Percentiles rank a stretch among this genome's conserved stretches.
These are phyloP conservation scores for Chrysanthemum seticuspe DNA, from an alignment of 129 eudicot species.

Conservation along the genomic window DNA sequence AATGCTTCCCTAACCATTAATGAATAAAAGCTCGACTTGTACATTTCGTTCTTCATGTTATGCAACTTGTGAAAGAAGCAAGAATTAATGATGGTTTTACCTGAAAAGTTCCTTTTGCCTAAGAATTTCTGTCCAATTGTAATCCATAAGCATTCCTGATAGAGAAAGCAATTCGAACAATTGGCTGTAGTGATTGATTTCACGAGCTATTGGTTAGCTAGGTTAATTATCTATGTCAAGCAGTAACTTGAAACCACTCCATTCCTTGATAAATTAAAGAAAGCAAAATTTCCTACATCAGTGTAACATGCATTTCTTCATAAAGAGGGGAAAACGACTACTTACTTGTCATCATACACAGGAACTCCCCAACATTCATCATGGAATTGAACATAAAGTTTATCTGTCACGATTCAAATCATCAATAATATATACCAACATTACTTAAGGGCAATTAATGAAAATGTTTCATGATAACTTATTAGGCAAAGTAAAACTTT, in stretches of 20 bases:
- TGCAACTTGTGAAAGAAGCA: background rate
- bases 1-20: slow-evolving; percentile 58
- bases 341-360: slow-evolving; percentile 81
- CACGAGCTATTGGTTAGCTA: background rate
- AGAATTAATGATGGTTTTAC: slow-evolving; percentile 18
- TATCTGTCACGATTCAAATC: slow-evolving; percentile 41
- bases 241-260: background rate
- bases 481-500: background rate
- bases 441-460: background rate
- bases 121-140: slow-evolving; percentile 80
- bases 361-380: slow-evolving; percentile 98
- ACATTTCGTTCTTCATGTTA: background rate
- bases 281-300: background rate
- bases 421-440: background rate
- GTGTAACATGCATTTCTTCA: background rate
- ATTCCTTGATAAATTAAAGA: background rate
- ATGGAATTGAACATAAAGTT: slow-evolving; percentile 71
- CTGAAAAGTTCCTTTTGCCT: slow-evolving; percentile 58
- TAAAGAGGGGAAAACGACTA: slow-evolving; percentile 1
- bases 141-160: slow-evolving; percentile 92
- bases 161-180: slow-evolving; percentile 80
- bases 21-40: background rate
- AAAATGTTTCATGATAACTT: background rate
- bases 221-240: background rate
- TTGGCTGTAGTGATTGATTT: slow-evolving; percentile 39